Evolutionary conservation across 2,329 filamentous ascomycete genomes (phyloP).

Genomic region (Xylaria sp.): DNA sequence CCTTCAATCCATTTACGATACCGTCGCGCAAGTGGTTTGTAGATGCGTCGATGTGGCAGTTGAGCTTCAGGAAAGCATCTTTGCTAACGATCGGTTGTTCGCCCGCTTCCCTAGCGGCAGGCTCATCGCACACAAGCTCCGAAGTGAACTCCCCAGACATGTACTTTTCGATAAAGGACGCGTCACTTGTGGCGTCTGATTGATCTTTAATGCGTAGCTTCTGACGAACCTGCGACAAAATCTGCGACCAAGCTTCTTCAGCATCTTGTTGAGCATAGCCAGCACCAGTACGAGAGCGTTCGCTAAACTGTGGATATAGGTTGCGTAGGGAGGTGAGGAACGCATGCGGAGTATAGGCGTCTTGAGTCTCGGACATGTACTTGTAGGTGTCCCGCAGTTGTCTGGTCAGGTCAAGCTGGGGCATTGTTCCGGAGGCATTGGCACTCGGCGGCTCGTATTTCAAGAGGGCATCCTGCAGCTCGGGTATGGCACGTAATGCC

Average conservation of each 20-base stretch:
- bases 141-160: slow-evolving; percentile 86
- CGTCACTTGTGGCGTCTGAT: slow-evolving; percentile 58
- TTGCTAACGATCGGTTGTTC: slow-evolving; percentile 75
- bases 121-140: slow-evolving; percentile 84
- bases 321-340: slow-evolving; percentile 84
- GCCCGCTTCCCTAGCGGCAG: slow-evolving; percentile 76
- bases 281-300: slow-evolving; percentile 82
- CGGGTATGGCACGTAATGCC: slow-evolving; percentile 85
- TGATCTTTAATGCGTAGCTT: slow-evolving; percentile 73
- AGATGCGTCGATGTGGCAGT: slow-evolving; percentile 90
- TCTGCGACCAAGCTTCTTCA: slow-evolving; percentile 98
- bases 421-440: slow-evolving; percentile 45
- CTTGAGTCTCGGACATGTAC: slow-evolving; percentile 88
- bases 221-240: slow-evolving; percentile 82
- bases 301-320: slow-evolving; percentile 91
- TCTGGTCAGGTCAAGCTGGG: slow-evolving; percentile 77
- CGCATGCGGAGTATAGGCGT: slow-evolving; percentile 82
- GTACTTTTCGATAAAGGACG: slow-evolving; percentile 89
- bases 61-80: slow-evolving; percentile 89
- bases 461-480: slow-evolving; percentile 82
- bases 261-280: slow-evolving; percentile 98
- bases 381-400: slow-evolving; percentile 87
- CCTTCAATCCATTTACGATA: slow-evolving; percentile 81
- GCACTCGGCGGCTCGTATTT: slow-evolving; percentile 60
- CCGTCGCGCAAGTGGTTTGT: slow-evolving; percentile 94